These are phyloP conservation scores for Ananas comosus DNA, from an alignment of 176 grass and related monocot genomes.

Conservation along the genomic window DNA sequence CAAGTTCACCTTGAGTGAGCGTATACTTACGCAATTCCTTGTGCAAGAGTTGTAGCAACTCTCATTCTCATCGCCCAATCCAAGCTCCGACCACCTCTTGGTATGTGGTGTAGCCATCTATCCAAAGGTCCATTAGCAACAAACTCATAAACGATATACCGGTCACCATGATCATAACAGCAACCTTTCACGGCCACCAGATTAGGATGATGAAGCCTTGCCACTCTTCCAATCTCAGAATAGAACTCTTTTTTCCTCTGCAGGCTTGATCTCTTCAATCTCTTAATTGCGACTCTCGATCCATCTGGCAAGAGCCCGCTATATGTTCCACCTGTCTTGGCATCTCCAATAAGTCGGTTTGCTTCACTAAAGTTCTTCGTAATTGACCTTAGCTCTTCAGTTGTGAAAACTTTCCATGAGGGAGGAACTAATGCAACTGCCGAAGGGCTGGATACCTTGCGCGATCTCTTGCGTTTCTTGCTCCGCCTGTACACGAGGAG, in stretches of 20 bases:
- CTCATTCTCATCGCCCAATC: conserved; percentile 96
- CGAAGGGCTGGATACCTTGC: conserved; percentile 56
- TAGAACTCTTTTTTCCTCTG: conserved; percentile 99
- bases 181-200: conserved; percentile 89
- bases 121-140: conserved; percentile 91
- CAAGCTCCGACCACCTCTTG: conserved; percentile 78
- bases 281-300: conserved; percentile 82
- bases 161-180: conserved; percentile 90
- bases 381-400: conserved; percentile 80
- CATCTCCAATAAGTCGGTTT: conserved; percentile 88
- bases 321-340: conserved; percentile 94
- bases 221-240: conserved; percentile 85
- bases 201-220: conserved; percentile 92
- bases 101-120: conserved; percentile 91
- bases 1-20: neutral
- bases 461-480: conserved; percentile 84
- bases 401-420: conserved; percentile 79
- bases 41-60: conserved; percentile 92
- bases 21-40: conserved; percentile 86
- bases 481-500: conserved; percentile 69
- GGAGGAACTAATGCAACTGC: conserved; percentile 63
- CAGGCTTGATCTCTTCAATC: conserved; percentile 80
- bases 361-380: conserved; percentile 98
- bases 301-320: conserved; percentile 76
- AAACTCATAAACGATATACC: conserved; percentile 95